Base-by-base conservation (phyloP, 306 rosid genomes). In the Mimosa bimucronata region DNA sequence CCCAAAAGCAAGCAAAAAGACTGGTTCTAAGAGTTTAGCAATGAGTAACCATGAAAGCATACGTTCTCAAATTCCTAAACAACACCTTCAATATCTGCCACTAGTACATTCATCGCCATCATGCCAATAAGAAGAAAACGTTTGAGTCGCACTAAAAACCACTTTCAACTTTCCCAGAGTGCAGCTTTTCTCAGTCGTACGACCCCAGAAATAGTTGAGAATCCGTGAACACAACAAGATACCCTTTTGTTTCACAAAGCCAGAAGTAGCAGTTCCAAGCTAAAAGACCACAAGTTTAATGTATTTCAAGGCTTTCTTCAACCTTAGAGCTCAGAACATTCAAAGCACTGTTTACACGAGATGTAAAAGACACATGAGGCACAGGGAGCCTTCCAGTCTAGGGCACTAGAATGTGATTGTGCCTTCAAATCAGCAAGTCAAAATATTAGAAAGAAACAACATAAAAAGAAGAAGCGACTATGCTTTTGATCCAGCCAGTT, bases 391-490 rank as follows among this genome's bases (percentile, higher is more conserved):
- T 38, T 75, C 48, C 65, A 45, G 31, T 71, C 78, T 69, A 15
- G 74, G 7, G 67, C 73, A 77, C 76, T 67, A 53, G 53, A 79
- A 64, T 76, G 77, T 40, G 42, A n/a, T 57, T 31, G 84, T 70
- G 76, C 77, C 84, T 82, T 88, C 88, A 86, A 84, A 86, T 92
- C 83, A 86, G n/a, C 41, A 74, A 57, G 89, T 85, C 83, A 81
- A 83, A 64, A 52, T 15, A 69, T 83, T 77, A n/a, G 61, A 28
- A 58, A 50, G 45, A 62, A 83, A 55, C 55, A 85, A 79, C 75
- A n/a, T 70, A 45, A 79, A 79, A 78, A 31, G 83, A 81, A 55
- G 80, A 71, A 71, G 52, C 23, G 28, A 30, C 8, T 42, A 65
- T 37, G 15, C 50, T 53, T 77, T 80, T 75, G 82, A 83, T 77